Evolutionary conservation across 2,329 filamentous ascomycete species (phyloP).

Genomic region (Saccharata proteae): DNA sequence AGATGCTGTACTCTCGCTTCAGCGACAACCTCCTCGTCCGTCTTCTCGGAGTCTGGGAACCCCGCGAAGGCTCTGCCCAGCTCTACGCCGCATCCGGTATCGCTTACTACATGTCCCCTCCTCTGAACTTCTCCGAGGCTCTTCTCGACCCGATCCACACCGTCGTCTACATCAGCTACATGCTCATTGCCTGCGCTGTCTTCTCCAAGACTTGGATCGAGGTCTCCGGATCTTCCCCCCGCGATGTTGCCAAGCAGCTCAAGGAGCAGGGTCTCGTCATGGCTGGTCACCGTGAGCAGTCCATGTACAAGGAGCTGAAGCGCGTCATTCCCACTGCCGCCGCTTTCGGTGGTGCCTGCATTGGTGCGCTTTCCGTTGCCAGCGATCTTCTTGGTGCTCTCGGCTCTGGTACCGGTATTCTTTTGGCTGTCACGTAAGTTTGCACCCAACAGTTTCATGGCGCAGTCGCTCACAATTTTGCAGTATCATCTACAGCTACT

Average conservation of each 20-base stretch:
- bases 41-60: slow-evolving; percentile 96
- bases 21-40: slow-evolving; percentile 97
- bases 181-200: slow-evolving; percentile 92
- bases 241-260: slow-evolving; percentile 97
- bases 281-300: slow-evolving; percentile 98
- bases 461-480: slow-evolving; percentile 12
- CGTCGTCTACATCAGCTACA: slow-evolving; percentile 88
- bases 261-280: slow-evolving; percentile 99
- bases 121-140: slow-evolving; percentile 93
- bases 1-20: slow-evolving; percentile 99
- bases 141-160: slow-evolving; percentile 96
- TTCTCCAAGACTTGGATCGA: slow-evolving; percentile 99
- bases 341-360: slow-evolving; percentile 96
- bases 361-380: slow-evolving; percentile 89
- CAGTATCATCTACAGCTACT: slow-evolving; percentile 98
- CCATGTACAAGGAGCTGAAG: slow-evolving; percentile 99
- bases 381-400: slow-evolving; percentile 93
- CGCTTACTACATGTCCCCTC: slow-evolving; percentile 99
- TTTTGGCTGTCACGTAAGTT: slow-evolving; percentile 95
- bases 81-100: slow-evolving; percentile 87
- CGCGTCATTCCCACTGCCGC: slow-evolving; percentile 96
- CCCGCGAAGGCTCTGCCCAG: slow-evolving; percentile 89
- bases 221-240: slow-evolving; percentile 92
- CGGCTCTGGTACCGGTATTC: slow-evolving; percentile 92
- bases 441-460: neutral